Percentiles rank a stretch among this genome's conserved stretches.
phyloP scores from a whole-genome alignment of 495 filamentous ascomycete genomes.

The Trichoderma virens region DNA sequence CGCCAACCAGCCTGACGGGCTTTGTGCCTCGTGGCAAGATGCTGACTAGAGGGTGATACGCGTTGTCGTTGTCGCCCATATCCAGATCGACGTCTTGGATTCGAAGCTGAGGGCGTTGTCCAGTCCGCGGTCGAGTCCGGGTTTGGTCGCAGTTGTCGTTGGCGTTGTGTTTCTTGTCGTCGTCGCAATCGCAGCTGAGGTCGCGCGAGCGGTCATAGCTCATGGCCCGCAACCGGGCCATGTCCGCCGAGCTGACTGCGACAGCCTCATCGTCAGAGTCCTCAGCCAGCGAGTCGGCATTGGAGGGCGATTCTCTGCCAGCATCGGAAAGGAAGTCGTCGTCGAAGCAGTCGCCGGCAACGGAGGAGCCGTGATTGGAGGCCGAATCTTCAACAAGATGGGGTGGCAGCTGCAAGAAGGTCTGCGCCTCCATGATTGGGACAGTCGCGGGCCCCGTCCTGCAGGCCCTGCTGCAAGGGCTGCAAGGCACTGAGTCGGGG shows the following conservation, averaged over 20 bases:
- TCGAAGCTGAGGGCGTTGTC: too few relatives aligned
- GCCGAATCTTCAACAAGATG: not conserved
- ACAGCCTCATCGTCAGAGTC: slow-evolving; percentile 1
- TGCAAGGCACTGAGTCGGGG: slow-evolving; percentile 5
- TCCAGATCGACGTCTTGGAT: not conserved
- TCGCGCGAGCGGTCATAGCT: not conserved
- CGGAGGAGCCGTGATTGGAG: slow-evolving; percentile 3
- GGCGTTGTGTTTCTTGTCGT: not conserved
- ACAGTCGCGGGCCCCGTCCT: not conserved
- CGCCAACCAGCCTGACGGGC: slow-evolving; percentile 32
- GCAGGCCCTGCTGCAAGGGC: slow-evolving; percentile 7
- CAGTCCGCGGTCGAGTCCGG: not conserved
- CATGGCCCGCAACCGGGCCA: slow-evolving; percentile 1
- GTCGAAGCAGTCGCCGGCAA: slow-evolving; percentile 8
- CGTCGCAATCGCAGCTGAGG: not conserved
- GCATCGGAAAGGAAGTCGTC: not conserved
- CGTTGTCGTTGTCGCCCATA: not conserved
- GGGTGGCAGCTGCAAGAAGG: slow-evolving; percentile 3
- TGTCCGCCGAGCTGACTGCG: not conserved
- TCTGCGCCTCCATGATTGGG: not conserved
- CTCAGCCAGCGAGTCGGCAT: not conserved
- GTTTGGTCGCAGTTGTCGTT: not conserved
- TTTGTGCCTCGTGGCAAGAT: slow-evolving; percentile 4
- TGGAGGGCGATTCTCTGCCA: not conserved
- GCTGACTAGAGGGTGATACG: not conserved